Evolutionary conservation across 148 eudicot genomes (phyloP), one percentile per base, ranked within the genome.

Genomic region (Dysphania ambrosioides): DNA sequence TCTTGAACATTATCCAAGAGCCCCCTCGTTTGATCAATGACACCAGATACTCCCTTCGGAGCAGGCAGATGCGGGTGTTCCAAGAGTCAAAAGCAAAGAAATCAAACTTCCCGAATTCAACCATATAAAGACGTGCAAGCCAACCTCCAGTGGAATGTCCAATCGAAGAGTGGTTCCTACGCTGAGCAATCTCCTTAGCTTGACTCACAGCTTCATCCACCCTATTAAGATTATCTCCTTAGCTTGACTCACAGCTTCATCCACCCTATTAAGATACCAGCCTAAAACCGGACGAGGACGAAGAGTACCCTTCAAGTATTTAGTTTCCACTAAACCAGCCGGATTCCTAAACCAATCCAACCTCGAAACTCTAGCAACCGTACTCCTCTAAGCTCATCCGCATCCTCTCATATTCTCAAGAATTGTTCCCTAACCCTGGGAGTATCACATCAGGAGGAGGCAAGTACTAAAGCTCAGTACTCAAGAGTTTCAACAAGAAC

Each of bases 71-170:
- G 99, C 8, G 99, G 99, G n/a, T 26, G 97, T 86, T 72, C 99
- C 99, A 53, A 95, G 83, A 51, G 96, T 92, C 82, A 95, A 65
- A 66, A 95, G 76, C 82, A 92, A 80, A 88, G 76, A 95, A 80
- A 78, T 88, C 77, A 42, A 87, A 86, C 62, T 53, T 65, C n/a
- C 87, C 93, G 40, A 84, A 92, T 77, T 95, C 99, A 83, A 87
- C 89, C 94, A 95, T 81, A 81, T 90, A 95, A 47, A 95, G 91
- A 29, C 99, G 92, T 44, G 96, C 99, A 60, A 92, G 89, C 99
- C 99, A 95, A 57, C 99, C 99, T 76, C 99, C 99, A 1, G 99
- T 97, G 30, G 99, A 95, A 78, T 95, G 99, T 38, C 99, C 99
- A 47, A 95, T 85, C 78, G 92, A 82, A 23, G 99, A 90, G 30